These are phyloP conservation scores for Salvia miltiorrhiza DNA, from an alignment of 257 asterid species.

Conservation along the genomic window DNA sequence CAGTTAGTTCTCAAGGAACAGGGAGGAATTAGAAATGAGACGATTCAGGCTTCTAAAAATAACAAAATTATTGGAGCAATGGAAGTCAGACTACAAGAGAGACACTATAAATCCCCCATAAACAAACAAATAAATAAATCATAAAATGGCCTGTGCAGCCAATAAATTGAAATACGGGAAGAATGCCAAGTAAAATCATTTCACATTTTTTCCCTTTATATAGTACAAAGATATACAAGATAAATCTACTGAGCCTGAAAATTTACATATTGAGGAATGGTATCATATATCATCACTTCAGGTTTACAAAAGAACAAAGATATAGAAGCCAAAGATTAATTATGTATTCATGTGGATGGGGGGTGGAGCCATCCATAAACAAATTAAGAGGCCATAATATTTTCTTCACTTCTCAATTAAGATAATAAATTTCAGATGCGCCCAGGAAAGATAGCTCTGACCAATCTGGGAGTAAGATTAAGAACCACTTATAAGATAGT, in stretches of 20 bases:
- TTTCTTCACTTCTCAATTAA: constrained; percentile 7
- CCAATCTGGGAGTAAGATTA: constrained; percentile 17
- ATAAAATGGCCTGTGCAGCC: no score
- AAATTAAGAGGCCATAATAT: background rate
- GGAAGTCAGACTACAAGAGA: no score
- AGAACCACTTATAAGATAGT: background rate
- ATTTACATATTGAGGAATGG: constrained; percentile 1
- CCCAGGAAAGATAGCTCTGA: background rate
- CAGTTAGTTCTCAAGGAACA: no score
- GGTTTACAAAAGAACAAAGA: background rate
- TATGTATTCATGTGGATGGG: background rate
- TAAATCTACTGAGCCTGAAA: background rate
- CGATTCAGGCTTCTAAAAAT: no score
- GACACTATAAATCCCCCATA: no score
- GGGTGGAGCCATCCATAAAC: background rate
- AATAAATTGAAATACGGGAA: background rate
- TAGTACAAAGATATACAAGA: background rate
- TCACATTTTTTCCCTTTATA: background rate
- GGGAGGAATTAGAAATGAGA: no score
- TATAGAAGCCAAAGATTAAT: background rate
- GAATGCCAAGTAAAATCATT: background rate
- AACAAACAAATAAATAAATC: no score
- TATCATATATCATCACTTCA: background rate
- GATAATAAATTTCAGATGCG: constrained; percentile 1
- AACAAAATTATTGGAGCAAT: no score